These are phyloP conservation scores for Teratosphaeria pseudoeucalypti DNA, from an alignment of 2,329 filamentous ascomycete genomes.

Conservation along the genomic window DNA sequence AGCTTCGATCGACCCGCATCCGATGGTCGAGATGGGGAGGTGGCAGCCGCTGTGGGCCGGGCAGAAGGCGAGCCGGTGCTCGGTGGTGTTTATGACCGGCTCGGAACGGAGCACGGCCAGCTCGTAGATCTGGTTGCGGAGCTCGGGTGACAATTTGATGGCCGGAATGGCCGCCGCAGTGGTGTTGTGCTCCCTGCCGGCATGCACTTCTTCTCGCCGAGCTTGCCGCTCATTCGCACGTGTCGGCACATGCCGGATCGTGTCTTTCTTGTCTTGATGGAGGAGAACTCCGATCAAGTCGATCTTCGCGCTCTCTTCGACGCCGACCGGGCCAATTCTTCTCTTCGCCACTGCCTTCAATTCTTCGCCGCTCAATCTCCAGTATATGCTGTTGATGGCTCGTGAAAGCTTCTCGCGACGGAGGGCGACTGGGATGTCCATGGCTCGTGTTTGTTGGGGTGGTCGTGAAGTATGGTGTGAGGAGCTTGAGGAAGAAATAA, in stretches of 20 bases:
- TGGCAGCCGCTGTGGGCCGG: not conserved
- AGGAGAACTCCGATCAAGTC: not conserved
- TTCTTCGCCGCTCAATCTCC: not conserved
- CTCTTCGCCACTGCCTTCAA: not conserved
- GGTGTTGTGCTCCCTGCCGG: not conserved
- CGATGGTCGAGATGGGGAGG: not conserved
- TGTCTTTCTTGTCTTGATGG: not conserved
- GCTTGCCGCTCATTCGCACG: not conserved
- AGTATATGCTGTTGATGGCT: not conserved
- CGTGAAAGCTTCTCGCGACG: not conserved
- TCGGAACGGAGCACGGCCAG: not conserved
- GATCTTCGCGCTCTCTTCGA: not conserved
- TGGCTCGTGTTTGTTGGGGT: not conserved
- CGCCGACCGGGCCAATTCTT: not conserved
- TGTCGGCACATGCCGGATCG: not conserved
- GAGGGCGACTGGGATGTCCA: not conserved
- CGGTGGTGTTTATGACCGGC: not conserved
- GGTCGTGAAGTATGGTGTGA: not conserved
- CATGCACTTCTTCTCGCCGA: not conserved
- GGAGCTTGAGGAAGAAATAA: not conserved
- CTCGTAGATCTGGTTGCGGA: not conserved
- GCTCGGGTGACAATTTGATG: not conserved
- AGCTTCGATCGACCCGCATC: not conserved
- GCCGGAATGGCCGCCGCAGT: not conserved
- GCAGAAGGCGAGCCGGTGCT: not conserved